Conservation (phyloP, 495 filamentous ascomycete genomes). For the Xylaria scruposa region DNA sequence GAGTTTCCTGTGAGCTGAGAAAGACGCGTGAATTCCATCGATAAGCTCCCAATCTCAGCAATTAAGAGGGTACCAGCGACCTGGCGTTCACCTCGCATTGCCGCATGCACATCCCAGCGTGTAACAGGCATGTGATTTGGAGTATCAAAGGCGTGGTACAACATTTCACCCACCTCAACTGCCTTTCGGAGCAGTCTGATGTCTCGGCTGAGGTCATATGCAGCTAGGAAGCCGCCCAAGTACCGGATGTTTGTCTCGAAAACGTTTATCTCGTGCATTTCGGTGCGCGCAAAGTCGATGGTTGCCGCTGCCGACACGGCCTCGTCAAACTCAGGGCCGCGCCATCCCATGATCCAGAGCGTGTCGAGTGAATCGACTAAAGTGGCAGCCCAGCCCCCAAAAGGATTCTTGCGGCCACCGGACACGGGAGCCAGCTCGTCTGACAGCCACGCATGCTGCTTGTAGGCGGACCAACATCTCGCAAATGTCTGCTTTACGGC, state of each 20-base stretch:
- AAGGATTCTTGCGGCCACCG: slow-evolving; percentile 29
- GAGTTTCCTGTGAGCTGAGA: slow-evolving; percentile 80
- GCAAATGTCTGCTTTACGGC: slow-evolving; percentile 69
- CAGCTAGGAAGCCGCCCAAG: slow-evolving; percentile 75
- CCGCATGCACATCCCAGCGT: slow-evolving; percentile 44
- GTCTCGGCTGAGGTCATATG: slow-evolving; percentile 73
- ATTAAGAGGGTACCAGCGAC: slow-evolving; percentile 35
- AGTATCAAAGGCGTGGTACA: slow-evolving; percentile 84
- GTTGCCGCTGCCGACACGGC: slow-evolving; percentile 70
- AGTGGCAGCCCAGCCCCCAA: slow-evolving; percentile 83
- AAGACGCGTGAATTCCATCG: slow-evolving; percentile 84
- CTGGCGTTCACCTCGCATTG: slow-evolving; percentile 34
- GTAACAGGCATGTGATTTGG: slow-evolving; percentile 80
- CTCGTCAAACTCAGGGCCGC: slow-evolving; percentile 71
- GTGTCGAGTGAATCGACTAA: slow-evolving; percentile 81
- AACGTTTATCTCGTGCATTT: slow-evolving; percentile 57
- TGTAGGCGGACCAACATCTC: slow-evolving; percentile 76
- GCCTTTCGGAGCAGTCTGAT: slow-evolving; percentile 70
- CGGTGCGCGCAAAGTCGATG: slow-evolving; percentile 76
- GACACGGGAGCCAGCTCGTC: slow-evolving; percentile 72
- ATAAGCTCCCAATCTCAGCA: slow-evolving; percentile 75
- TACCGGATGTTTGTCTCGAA: slow-evolving; percentile 80
- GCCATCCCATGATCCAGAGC: slow-evolving; percentile 82
- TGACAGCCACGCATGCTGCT: slow-evolving; percentile 69
- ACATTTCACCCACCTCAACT: slow-evolving; percentile 73